phyloP scores from a whole-genome alignment of 139 green algal genomes.

The Marvania coccoides region DNA sequence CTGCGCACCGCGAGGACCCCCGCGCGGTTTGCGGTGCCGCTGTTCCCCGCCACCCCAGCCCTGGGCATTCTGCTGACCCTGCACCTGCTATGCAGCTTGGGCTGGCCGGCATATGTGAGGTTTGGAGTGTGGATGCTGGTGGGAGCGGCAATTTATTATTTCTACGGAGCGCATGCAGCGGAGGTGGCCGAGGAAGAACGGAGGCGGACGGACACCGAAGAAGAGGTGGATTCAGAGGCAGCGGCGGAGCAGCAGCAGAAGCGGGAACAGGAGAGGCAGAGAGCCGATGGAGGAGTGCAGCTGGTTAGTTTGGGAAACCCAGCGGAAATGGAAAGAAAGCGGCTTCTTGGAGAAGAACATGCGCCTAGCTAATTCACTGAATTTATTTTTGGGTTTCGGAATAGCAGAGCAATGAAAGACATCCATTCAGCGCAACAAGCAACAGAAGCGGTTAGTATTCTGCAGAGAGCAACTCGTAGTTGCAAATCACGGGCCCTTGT shows the following conservation, averaged over 20 bases:
- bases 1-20: constrained; percentile 33
- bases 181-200: too few relatives aligned
- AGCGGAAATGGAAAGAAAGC: not conserved
- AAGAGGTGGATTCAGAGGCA: not conserved
- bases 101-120: constrained; percentile 64
- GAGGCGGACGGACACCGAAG: too few relatives aligned
- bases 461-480: not conserved
- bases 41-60: constrained; percentile 50
- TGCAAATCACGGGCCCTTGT: constrained; percentile 2
- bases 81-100: constrained; percentile 67
- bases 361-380: not conserved
- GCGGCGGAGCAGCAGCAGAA: constrained; percentile 2
- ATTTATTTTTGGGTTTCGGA: not conserved
- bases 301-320: too few relatives aligned
- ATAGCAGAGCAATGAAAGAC: not conserved
- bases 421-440: not conserved
- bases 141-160: constrained; percentile 13
- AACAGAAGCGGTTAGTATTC: not conserved
- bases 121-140: constrained; percentile 65
- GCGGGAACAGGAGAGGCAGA: not conserved
- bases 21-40: constrained; percentile 48
- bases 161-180: constrained; percentile 23
- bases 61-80: constrained; percentile 59
- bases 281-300: not conserved
- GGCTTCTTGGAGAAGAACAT: not conserved